These are phyloP conservation scores for Ichthyophthirius multifiliis DNA, from an alignment of 169 alveolate species.

Conservation along the genomic window DNA sequence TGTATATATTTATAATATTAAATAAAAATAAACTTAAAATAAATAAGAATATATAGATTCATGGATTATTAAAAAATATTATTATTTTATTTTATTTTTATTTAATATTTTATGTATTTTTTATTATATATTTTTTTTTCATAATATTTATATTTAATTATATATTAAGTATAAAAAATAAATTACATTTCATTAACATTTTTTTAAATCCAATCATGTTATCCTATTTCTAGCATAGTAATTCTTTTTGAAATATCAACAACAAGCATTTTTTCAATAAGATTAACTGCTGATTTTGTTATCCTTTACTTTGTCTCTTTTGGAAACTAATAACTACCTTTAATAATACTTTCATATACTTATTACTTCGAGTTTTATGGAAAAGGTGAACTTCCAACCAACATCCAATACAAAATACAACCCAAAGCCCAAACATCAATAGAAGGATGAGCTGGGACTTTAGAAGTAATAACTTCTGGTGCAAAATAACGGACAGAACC, in stretches of 20 bases:
- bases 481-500: constrained; percentile 67
- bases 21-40: no score
- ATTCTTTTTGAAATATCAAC: constrained; percentile 54
- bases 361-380: constrained; percentile 46
- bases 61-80: no score
- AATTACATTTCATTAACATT: not conserved
- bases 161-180: not conserved
- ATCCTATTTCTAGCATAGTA: not conserved
- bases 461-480: constrained; percentile 60
- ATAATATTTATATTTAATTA: not conserved
- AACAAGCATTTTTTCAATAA: constrained; percentile 57
- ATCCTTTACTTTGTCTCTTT: constrained; percentile 38
- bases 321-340: constrained; percentile 39
- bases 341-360: constrained; percentile 38
- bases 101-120: no score
- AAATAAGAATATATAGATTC: no score
- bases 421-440: constrained; percentile 75
- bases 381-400: constrained; percentile 64
- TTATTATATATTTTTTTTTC: no score
- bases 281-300: constrained; percentile 46
- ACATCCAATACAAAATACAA: constrained; percentile 57
- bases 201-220: not conserved
- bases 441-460: constrained; percentile 34
- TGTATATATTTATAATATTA: no score
- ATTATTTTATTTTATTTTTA: no score